phyloP scores from a whole-genome alignment of 192 early-diverging fungal species.

The Funneliformis mosseae region DNA sequence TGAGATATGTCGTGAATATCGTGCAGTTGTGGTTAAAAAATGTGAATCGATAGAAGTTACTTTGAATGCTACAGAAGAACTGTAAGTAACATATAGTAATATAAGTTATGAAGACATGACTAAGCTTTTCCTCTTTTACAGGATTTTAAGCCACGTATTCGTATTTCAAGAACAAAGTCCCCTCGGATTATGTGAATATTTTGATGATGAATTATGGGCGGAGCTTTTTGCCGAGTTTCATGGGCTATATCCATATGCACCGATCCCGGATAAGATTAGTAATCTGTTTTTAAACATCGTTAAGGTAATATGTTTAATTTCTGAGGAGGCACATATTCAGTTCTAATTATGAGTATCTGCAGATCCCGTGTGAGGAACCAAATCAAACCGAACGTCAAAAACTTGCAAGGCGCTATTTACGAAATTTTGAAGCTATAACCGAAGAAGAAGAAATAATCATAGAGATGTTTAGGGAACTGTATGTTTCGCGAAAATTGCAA shows the following conservation, averaged over 20 bases:
- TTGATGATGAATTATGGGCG: constrained; percentile 22
- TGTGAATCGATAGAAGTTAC: not conserved
- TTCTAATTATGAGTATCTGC: constrained; percentile 5
- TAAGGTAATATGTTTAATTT: constrained; percentile 9
- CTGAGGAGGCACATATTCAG: not conserved
- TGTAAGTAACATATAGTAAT: constrained; percentile 23
- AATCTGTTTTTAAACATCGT: not conserved
- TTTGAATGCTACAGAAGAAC: constrained; percentile 8
- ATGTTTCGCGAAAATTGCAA: constrained; percentile 3
- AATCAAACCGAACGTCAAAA: constrained; percentile 15
- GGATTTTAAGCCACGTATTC: constrained; percentile 22
- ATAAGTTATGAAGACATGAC: not conserved
- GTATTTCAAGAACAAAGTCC: constrained; percentile 19
- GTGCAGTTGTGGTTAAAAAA: not conserved
- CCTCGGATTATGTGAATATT: not conserved
- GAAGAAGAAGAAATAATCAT: constrained; percentile 27
- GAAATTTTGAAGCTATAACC: constrained; percentile 2
- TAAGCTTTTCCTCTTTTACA: constrained; percentile 13
- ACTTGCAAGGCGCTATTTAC: constrained; percentile 16
- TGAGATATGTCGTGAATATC: constrained; percentile 18
- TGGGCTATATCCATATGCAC: constrained; percentile 6
- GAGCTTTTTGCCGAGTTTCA: constrained; percentile 17
- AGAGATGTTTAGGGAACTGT: constrained; percentile 23
- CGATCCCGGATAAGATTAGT: constrained; percentile 16
- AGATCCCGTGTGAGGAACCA: constrained; percentile 21